Evolutionary conservation across 306 rosid species (phyloP).

Genomic region (Quercus bicolor): DNA sequence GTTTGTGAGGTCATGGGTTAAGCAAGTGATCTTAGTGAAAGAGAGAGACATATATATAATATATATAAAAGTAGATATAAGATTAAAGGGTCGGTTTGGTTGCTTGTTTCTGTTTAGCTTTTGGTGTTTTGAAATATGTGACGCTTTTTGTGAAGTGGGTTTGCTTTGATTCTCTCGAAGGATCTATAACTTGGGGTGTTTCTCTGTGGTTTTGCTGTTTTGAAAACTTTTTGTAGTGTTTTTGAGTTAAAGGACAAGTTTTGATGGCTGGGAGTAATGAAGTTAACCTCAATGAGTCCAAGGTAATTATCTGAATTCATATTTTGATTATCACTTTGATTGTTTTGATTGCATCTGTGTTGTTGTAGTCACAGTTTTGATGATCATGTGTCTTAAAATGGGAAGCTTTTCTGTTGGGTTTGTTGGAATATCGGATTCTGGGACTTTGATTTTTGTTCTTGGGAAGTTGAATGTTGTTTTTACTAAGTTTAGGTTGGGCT

Average conservation of each 20-base stretch:
- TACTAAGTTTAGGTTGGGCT: background rate
- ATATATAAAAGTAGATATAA: background rate
- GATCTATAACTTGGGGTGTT: conserved; percentile 31
- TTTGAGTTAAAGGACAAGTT: background rate
- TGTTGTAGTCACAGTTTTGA: background rate
- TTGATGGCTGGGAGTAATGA: conserved; percentile 69
- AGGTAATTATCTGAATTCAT: conserved; percentile 29
- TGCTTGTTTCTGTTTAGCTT: background rate
- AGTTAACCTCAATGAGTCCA: conserved; percentile 68
- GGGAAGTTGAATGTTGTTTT: background rate
- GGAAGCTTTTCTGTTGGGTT: background rate
- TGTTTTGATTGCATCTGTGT: background rate
- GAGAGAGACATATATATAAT: background rate
- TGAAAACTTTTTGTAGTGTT: background rate
- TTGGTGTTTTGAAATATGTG: background rate
- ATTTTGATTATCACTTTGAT: background rate
- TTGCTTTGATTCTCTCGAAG: background rate
- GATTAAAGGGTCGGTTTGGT: background rate
- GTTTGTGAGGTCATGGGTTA: conserved; percentile 11
- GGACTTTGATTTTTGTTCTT: background rate
- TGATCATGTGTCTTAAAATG: background rate
- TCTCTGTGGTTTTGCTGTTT: background rate
- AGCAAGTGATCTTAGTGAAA: conserved; percentile 8
- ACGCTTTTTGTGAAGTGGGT: conserved; percentile 8
- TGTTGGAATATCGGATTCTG: background rate